Evolutionary conservation across 768 basidiomycete genomes (phyloP), one percentile per base, ranked within the genome.

Genomic region (Lepiota subincarnata): DNA sequence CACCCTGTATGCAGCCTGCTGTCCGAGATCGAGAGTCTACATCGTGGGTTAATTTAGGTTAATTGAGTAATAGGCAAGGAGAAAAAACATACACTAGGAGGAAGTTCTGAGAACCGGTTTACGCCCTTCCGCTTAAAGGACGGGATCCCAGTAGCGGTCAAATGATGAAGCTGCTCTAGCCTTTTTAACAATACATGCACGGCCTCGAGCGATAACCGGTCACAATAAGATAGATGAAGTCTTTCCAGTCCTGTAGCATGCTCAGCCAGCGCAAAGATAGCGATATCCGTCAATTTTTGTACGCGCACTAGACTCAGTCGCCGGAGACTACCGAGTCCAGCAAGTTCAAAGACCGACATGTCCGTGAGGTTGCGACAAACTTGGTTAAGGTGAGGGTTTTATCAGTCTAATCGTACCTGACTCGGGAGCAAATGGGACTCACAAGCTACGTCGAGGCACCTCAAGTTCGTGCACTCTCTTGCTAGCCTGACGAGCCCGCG

Each of bases 381-480:
- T 92, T 57, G 43, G 62, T 48, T 28, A 50, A 28, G 54, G 54
- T n/a, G 43, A 44, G 43, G 48, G 48, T 53, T 48, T 56, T 55
- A n/a, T 53, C 22, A 53, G 28, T 14, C 36, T 39, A 38, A n/a
- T n/a, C 16, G 16, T 39, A 18, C 18, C 34, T 35, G 22, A 49
- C 16, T 22, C 22, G 4, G 53, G 49, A 55, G 35, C 37, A 35
- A 52, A 40, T 35, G 53, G 47, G 24, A 76, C 90, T 70, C 66
- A 93, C 92, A 92, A 43, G 91, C 89, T 44, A 97, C 72, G 67
- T 97, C 95, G 58, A 97, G 76, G 62, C 87, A 89, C 51, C 86
- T 77, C 46, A 98, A 72, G 35, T 87, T 80, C 0, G 75, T 71
- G 66, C 94, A 98, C 14, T 77, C 68, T 22, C 86, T 77, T 5